Base-by-base conservation (phyloP, 2,329 filamentous ascomycete genomes). In the Waltergamsia citrina region DNA sequence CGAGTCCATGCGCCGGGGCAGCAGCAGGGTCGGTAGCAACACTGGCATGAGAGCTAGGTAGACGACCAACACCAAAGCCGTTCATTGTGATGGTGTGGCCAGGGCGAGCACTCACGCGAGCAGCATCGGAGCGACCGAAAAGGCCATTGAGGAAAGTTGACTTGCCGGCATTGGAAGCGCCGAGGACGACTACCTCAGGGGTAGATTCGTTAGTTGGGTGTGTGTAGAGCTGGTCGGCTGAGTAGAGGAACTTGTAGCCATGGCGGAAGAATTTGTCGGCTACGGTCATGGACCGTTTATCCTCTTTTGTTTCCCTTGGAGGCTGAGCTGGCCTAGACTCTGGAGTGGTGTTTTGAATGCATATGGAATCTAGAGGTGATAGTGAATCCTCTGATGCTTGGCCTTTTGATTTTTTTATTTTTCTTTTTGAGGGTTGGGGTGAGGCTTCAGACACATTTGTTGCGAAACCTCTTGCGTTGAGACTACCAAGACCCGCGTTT, bases 131-230 rank as follows among this genome's bases (percentile, higher is more conserved):
- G 4, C 47, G 43, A 22, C 78, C 78, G 3, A 80, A 74, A 22
- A 94, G 70, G 14, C 82, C 81, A 50, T 94, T 94, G 59, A 94
- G 79, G 44, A 93, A 82, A 12, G 85, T 85, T 2, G 85, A 92
- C 55, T 94, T 94, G 50, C 86, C 86, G 27, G 87, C 85, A 51
- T 94, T 94, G 43, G 85, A 87, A 47, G 88, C 86, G 28, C 86
- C 86, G 24, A 93, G 75, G 29, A 94, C 71, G 50, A 85, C 81
- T 33, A 94, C 72, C 43, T 78, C 73, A 29, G 73, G 73, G 4
- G 66, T 55, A 40, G 60, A 59, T 17, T 62, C 62, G 50, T 76
- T 76, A 45, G 61, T 49, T 20, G 59, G 60, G 38, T 76, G 60
- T 46, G 69, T 49, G 34, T 64, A 59, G 41, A 73, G 64, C 29